Evolutionary conservation across 202 grass and related monocot species (phyloP), one percentile per base, ranked within the genome.

Genomic region (Carex arenaria): DNA sequence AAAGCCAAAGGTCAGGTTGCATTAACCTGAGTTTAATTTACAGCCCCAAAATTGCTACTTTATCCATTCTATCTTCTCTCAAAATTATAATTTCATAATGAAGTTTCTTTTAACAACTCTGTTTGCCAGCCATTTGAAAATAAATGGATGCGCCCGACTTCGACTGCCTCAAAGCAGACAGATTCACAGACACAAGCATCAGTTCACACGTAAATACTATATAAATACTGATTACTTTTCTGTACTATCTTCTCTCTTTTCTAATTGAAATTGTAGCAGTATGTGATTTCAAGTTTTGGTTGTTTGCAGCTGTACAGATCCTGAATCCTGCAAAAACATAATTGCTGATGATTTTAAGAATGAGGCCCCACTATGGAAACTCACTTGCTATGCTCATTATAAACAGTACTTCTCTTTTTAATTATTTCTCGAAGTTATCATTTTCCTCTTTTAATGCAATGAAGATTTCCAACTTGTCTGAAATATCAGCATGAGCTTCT

Each of bases 321-420:
- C 91, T 43, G 87, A 88, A 76, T 87, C 85, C 10, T 98, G 95
- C 92, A 92, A 74, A 74, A 87, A 86, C 4, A 89, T 91, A 83
- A 95, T 98, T 85, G 62, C 78, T 56, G 92, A 98, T 5, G 95
- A 98, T 82, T 98, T 85, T 69, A 98, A 93, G 86, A 95, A 93
- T 5, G 95, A 98, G 52, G 84, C 90, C 66, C 92, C 95, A 4
- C 80, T 93, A 72, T 98, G 95, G 95, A 95, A 95, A 87, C 95
- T 98, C 78, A 98, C 95, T 3, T 98, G 90, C 53, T 98, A 98
- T 92, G 83, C 87, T 65, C 95, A 98, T 69, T 70, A 78, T 66
- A 98, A 92, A 63, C 89, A 83, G 92, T 95, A 86, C 61, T 77
- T 34, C 1, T 55, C 17, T 18, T 82, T 49, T 51, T 53, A 28